Conservation (phyloP, 345 rosid species). For the Atalantia buxifolia region DNA sequence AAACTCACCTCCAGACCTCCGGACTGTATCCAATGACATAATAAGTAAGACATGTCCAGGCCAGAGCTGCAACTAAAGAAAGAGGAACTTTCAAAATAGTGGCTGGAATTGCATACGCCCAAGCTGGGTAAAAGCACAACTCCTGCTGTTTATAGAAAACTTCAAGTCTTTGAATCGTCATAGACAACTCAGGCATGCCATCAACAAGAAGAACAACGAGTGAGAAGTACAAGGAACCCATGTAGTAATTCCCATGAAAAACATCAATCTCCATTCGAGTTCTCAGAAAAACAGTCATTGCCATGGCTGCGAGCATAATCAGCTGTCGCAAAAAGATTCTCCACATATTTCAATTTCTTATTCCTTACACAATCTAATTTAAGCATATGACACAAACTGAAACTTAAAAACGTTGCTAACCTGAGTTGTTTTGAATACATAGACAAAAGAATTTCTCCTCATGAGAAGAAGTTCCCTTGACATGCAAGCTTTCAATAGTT, state of each 20-base stretch:
- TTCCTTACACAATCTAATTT: neutral
- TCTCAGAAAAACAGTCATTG: slow-evolving; percentile 50
- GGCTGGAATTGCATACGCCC: slow-evolving; percentile 64
- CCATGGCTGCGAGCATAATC: slow-evolving; percentile 6
- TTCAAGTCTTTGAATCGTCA: slow-evolving; percentile 47
- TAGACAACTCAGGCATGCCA: slow-evolving; percentile 43
- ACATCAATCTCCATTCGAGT: slow-evolving; percentile 46
- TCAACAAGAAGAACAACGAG: slow-evolving; percentile 36
- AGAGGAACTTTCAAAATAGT: slow-evolving; percentile 43
- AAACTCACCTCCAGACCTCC: slow-evolving; percentile 27
- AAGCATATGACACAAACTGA: neutral
- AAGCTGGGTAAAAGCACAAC: slow-evolving; percentile 47
- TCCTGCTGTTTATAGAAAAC: slow-evolving; percentile 57
- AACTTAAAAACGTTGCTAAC: neutral
- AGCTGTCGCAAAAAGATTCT: neutral
- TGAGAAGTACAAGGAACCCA: slow-evolving; percentile 47
- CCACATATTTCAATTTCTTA: neutral
- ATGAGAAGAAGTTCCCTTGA: slow-evolving; percentile 10
- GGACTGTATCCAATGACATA: slow-evolving; percentile 76
- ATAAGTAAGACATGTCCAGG: slow-evolving; percentile 70
- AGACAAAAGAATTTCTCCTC: slow-evolving; percentile 9
- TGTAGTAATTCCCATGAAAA: slow-evolving; percentile 42
- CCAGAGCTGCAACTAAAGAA: slow-evolving; percentile 42
- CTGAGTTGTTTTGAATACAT: neutral
- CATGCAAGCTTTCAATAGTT: neutral